These are phyloP conservation scores for Otatea glauca DNA, from an alignment of 176 grass and related monocot genomes.

Conservation along the genomic window DNA sequence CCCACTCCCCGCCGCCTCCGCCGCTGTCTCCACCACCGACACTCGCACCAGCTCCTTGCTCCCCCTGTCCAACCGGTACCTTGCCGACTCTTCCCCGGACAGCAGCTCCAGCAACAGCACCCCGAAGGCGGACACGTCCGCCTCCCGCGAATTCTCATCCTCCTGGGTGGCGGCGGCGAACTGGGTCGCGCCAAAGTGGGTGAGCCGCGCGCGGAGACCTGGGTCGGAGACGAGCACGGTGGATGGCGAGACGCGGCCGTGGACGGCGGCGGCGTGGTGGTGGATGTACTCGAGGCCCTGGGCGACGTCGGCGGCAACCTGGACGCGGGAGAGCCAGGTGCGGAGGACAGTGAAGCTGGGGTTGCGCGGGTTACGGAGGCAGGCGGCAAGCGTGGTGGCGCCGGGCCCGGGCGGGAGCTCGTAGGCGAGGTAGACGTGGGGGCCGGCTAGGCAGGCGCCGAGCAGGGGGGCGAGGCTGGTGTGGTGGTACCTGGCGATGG, in stretches of 20 bases:
- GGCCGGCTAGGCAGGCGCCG: constrained; percentile 52
- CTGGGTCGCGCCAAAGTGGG: constrained; percentile 56
- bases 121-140: too few relatives aligned
- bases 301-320: too few relatives aligned
- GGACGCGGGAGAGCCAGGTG: not conserved
- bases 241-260: not conserved
- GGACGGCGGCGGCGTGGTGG: not conserved
- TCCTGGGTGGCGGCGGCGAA: constrained; percentile 33
- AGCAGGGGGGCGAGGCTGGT: constrained; percentile 55
- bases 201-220: constrained; percentile 56
- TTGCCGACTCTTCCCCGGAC: too few relatives aligned
- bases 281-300: too few relatives aligned
- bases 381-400: too few relatives aligned
- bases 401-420: too few relatives aligned
- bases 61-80: too few relatives aligned
- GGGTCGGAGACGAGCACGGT: constrained; percentile 48
- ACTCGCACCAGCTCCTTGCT: too few relatives aligned
- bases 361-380: not conserved
- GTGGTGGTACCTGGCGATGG: constrained; percentile 56
- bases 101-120: too few relatives aligned
- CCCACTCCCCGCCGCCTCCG: too few relatives aligned
- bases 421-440: not conserved
- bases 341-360: not conserved
- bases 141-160: too few relatives aligned
- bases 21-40: too few relatives aligned